phyloP scores from a whole-genome alignment of 139 green algal species.

The Chlorella sp. region DNA sequence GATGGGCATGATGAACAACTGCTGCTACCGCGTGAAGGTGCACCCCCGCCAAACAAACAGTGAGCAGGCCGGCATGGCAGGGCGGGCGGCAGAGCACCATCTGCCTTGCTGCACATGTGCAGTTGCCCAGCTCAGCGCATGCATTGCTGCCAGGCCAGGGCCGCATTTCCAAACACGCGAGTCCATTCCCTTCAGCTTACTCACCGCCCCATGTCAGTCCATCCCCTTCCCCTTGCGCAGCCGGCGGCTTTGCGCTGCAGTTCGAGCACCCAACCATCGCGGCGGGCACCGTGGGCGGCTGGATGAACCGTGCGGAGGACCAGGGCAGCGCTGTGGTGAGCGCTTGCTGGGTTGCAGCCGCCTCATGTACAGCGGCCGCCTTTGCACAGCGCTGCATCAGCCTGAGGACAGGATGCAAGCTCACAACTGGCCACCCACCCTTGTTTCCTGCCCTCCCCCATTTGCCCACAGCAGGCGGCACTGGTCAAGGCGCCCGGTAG shows the following conservation, averaged over 20 bases:
- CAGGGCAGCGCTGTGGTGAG: conserved; percentile 7
- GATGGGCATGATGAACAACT: conserved; percentile 99
- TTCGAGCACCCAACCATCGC: conserved; percentile 85
- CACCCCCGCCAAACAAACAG: conserved; percentile 24
- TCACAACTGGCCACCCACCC: too few relatives aligned
- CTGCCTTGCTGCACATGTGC: background rate
- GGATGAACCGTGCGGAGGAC: conserved; percentile 62
- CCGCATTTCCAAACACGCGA: too few relatives aligned
- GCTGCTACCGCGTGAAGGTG: conserved; percentile 68
- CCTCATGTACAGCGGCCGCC: too few relatives aligned
- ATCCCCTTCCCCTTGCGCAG: background rate
- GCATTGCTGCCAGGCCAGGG: too few relatives aligned
- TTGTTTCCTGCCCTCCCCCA: background rate
- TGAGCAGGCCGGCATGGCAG: background rate
- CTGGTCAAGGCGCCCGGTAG: background rate
- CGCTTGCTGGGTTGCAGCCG: too few relatives aligned
- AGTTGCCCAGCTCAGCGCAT: too few relatives aligned
- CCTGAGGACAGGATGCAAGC: too few relatives aligned
- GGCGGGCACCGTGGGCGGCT: conserved; percentile 60
- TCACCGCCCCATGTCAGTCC: background rate
- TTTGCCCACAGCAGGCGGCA: background rate
- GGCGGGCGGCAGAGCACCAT: background rate
- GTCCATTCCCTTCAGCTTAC: too few relatives aligned
- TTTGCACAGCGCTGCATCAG: too few relatives aligned
- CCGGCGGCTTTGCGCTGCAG: conserved; percentile 50